Conservation (phyloP, 225 moss, liverwort and hornwort species). For the Thuidium tamariscinum region DNA sequence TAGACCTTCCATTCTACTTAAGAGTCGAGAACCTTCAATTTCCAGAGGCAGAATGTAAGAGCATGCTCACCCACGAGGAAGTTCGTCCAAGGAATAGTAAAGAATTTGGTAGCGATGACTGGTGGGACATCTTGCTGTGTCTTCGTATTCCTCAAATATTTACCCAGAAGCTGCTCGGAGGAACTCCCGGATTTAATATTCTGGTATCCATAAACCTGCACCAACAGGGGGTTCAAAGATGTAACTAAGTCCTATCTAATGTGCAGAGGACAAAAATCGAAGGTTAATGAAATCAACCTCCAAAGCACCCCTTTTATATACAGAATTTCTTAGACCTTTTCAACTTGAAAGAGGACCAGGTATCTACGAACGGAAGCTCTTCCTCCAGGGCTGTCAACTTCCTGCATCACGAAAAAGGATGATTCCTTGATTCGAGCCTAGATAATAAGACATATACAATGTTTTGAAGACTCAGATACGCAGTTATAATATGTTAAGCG, state of each 20-base stretch:
- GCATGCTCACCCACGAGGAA: slow-evolving; percentile 73
- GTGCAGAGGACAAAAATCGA: background rate
- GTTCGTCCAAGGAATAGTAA: slow-evolving; percentile 92
- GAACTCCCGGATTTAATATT: slow-evolving; percentile 73
- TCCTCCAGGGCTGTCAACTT: background rate
- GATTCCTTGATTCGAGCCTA: background rate
- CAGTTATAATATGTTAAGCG: background rate
- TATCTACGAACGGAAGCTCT: background rate
- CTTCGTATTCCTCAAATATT: slow-evolving; percentile 30
- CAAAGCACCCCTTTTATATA: background rate
- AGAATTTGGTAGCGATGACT: slow-evolving; percentile 79
- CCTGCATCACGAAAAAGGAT: background rate
- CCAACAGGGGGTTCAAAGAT: background rate
- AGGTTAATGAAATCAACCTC: background rate
- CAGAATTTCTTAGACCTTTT: background rate
- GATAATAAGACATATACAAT: background rate
- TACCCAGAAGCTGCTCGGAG: slow-evolving; percentile 82
- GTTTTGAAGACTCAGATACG: background rate
- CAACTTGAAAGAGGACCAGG: background rate
- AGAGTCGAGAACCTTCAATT: background rate
- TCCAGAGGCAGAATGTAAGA: background rate
- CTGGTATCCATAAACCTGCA: slow-evolving; percentile 92
- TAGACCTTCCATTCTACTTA: background rate
- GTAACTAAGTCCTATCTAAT: background rate
- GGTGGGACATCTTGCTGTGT: slow-evolving; percentile 8